Evolutionary conservation across 1,284 basidiomycete species (phyloP).

Genomic region (Cystobasidiaceae sp.): DNA sequence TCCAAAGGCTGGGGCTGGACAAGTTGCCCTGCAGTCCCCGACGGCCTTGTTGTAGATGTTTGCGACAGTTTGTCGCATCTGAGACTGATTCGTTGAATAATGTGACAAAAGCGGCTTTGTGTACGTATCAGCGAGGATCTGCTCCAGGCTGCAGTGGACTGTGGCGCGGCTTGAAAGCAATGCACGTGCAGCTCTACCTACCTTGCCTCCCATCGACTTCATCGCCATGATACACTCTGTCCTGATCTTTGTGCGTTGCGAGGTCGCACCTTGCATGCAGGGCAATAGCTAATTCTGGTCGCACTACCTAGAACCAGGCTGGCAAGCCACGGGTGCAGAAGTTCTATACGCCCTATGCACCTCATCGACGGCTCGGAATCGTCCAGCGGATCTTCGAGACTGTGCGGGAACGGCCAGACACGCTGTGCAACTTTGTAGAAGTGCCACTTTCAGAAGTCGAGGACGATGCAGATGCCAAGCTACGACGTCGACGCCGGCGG

Average conservation of each 20-base stretch:
- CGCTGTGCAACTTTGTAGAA: slow-evolving; percentile 44
- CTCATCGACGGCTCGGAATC: slow-evolving; percentile 48
- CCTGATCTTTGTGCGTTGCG: slow-evolving; percentile 37
- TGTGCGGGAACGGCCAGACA: slow-evolving; percentile 39
- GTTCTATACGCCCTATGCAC: slow-evolving; percentile 83
- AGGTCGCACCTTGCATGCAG: not conserved
- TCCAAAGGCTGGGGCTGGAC: too few species aligned
- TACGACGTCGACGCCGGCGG: not conserved
- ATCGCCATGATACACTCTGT: slow-evolving; percentile 44
- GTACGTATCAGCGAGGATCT: too few species aligned
- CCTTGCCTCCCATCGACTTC: too few species aligned
- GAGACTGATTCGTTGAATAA: too few species aligned
- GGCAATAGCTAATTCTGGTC: not conserved
- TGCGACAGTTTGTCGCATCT: too few species aligned
- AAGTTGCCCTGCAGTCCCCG: too few species aligned
- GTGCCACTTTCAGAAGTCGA: slow-evolving; percentile 34
- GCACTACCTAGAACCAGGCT: slow-evolving; percentile 66
- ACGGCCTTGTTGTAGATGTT: too few species aligned
- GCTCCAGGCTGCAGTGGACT: too few species aligned
- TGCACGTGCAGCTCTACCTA: too few species aligned
- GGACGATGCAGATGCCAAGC: not conserved
- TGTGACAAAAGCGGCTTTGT: too few species aligned
- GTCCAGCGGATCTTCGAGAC: slow-evolving; percentile 39
- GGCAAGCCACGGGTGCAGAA: slow-evolving; percentile 89
- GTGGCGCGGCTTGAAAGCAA: too few species aligned